Evolutionary conservation across 2,329 filamentous ascomycete genomes (phyloP).

Genomic region (Zymoseptoria brevis): DNA sequence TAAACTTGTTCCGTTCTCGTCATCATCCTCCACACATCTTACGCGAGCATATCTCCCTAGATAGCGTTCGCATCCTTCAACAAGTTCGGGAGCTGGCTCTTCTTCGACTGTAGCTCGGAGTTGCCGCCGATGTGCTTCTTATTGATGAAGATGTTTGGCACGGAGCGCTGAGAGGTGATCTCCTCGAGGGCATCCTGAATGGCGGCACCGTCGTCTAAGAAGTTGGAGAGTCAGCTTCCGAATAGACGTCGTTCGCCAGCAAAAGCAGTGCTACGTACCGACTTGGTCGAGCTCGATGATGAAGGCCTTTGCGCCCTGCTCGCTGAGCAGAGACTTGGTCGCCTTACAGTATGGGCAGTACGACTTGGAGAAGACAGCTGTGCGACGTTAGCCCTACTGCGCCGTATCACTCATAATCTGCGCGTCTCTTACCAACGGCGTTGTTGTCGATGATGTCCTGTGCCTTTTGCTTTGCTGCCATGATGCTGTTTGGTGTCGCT

Average conservation of each 20-base stretch:
- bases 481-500: slow-evolving; percentile 60
- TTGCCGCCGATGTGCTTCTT: slow-evolving; percentile 94
- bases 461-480: slow-evolving; percentile 73
- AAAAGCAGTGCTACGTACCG: slow-evolving; percentile 48
- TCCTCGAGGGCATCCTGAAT: slow-evolving; percentile 78
- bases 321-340: slow-evolving; percentile 66
- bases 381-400: background rate
- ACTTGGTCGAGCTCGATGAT: slow-evolving; percentile 78
- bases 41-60: slow-evolving; percentile 31
- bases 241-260: background rate
- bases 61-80: slow-evolving; percentile 58
- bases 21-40: background rate
- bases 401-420: background rate
- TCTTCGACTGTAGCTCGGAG: slow-evolving; percentile 70
- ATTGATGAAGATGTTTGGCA: slow-evolving; percentile 91
- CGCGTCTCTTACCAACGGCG: slow-evolving; percentile 59
- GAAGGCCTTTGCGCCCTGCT: slow-evolving; percentile 63
- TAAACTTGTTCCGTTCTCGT: too few relatives aligned
- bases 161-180: slow-evolving; percentile 75
- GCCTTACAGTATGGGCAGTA: slow-evolving; percentile 89
- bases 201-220: slow-evolving; percentile 66
- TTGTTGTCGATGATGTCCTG: slow-evolving; percentile 84
- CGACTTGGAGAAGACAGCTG: slow-evolving; percentile 92
- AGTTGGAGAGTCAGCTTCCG: background rate
- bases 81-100: slow-evolving; percentile 55